Conservation (phyloP, 305 asterid species). For the Fraxinus xanthoxyloides region DNA sequence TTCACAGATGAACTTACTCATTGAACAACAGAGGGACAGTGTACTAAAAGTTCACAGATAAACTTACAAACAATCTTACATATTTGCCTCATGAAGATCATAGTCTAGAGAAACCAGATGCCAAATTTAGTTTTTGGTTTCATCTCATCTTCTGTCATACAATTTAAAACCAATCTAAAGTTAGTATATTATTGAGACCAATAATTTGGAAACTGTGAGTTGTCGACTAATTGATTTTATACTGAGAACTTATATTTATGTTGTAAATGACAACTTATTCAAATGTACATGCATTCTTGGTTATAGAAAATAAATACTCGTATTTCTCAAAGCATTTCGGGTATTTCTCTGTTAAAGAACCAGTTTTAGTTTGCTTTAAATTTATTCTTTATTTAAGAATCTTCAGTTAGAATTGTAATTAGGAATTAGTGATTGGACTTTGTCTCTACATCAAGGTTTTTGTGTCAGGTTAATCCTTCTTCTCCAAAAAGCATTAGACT, state of each 20-base stretch:
- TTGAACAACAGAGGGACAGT: not conserved
- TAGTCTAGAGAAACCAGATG: not conserved
- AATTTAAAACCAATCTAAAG: not conserved
- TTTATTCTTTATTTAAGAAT: slow-evolving; percentile 7
- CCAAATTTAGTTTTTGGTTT: not conserved
- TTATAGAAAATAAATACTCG: not conserved
- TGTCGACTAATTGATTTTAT: not conserved
- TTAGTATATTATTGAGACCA: not conserved
- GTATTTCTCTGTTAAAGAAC: not conserved
- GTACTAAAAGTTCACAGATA: not conserved
- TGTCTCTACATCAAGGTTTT: not conserved
- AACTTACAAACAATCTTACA: not conserved
- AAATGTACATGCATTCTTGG: slow-evolving; percentile 10
- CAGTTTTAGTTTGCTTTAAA: not conserved
- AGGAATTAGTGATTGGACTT: not conserved
- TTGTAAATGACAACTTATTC: slow-evolving; percentile 1
- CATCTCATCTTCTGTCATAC: not conserved
- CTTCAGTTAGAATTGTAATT: not conserved
- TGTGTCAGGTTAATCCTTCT: not conserved
- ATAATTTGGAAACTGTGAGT: not conserved
- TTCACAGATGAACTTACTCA: not conserved
- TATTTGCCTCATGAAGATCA: not conserved
- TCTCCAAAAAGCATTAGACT: not conserved
- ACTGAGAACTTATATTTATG: not conserved
- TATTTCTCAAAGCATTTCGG: slow-evolving; percentile 8